Evolutionary conservation across 257 asterid species (phyloP).

Genomic region (Solanum piurae): DNA sequence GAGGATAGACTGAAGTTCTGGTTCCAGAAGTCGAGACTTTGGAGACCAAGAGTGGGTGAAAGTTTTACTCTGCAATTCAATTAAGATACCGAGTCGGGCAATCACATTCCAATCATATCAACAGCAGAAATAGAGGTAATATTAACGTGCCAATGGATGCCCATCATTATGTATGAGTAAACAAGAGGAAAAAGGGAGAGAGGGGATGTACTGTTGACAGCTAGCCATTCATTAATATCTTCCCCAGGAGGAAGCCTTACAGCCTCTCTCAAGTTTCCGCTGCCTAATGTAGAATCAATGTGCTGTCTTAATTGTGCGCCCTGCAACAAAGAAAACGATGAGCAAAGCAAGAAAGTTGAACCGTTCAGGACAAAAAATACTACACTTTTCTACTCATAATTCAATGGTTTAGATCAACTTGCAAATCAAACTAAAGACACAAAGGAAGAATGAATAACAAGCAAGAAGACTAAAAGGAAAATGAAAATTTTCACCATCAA

Average conservation of each 20-base stretch:
- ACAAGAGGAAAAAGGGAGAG: neutral
- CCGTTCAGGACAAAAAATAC: neutral
- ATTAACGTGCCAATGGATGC: neutral
- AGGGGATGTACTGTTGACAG: slow-evolving; percentile 64
- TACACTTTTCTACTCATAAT: neutral
- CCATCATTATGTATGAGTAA: neutral
- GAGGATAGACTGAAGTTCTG: neutral
- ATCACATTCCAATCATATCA: neutral
- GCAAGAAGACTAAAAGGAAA: neutral
- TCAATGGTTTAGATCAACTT: neutral
- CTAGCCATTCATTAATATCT: slow-evolving; percentile 90
- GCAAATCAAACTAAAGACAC: neutral
- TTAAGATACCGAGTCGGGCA: neutral
- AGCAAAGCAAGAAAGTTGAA: neutral
- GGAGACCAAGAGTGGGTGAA: neutral
- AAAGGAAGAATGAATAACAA: neutral
- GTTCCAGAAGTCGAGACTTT: neutral
- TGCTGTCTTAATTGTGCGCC: slow-evolving; percentile 92
- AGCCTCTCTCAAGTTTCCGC: slow-evolving; percentile 93
- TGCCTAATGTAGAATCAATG: slow-evolving; percentile 86
- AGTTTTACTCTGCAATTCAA: neutral
- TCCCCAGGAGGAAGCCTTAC: slow-evolving; percentile 95
- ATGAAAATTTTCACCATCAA: neutral
- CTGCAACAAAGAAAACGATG: slow-evolving; percentile 23
- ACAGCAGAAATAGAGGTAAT: neutral